phyloP scores from a whole-genome alignment of 306 rosid genomes.

The Erythrophleum fordii region DNA sequence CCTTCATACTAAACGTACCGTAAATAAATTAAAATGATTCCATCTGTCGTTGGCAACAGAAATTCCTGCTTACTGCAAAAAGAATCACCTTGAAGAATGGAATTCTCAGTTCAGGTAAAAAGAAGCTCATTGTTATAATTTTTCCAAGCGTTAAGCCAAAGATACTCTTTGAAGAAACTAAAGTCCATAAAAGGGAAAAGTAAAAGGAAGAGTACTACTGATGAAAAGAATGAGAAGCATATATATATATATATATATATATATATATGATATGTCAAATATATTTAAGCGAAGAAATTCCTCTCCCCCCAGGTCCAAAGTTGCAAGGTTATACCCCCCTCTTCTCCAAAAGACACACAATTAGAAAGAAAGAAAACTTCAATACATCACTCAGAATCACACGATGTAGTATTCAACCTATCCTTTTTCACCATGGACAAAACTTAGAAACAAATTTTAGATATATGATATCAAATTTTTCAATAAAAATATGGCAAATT shows the following conservation, averaged over 20 bases:
- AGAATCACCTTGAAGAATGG: background rate
- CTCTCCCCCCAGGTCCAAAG: constrained; percentile 45
- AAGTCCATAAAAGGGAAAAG: background rate
- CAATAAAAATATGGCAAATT: background rate
- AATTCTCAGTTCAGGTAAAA: background rate
- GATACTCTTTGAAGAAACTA: background rate
- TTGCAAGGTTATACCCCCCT: constrained; percentile 43
- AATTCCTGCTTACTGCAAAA: background rate
- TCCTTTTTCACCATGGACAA: constrained; percentile 23
- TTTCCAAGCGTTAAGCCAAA: background rate
- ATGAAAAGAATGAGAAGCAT: constrained; percentile 44
- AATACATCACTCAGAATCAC: constrained; percentile 58
- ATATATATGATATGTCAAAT: too few species aligned
- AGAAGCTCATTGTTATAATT: background rate
- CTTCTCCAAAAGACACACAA: constrained; percentile 34
- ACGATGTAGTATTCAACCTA: constrained; percentile 23
- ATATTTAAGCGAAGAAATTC: constrained; percentile 49
- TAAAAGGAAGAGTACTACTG: background rate
- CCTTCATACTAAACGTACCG: too few species aligned
- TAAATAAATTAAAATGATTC: background rate
- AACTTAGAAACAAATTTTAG: background rate
- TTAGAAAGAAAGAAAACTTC: constrained; percentile 35
- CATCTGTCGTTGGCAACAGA: background rate
- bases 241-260: constrained; percentile 26
- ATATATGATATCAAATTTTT: background rate